These are phyloP conservation scores for Delonix regia DNA, from an alignment of 306 rosid genomes.

Conservation along the genomic window DNA sequence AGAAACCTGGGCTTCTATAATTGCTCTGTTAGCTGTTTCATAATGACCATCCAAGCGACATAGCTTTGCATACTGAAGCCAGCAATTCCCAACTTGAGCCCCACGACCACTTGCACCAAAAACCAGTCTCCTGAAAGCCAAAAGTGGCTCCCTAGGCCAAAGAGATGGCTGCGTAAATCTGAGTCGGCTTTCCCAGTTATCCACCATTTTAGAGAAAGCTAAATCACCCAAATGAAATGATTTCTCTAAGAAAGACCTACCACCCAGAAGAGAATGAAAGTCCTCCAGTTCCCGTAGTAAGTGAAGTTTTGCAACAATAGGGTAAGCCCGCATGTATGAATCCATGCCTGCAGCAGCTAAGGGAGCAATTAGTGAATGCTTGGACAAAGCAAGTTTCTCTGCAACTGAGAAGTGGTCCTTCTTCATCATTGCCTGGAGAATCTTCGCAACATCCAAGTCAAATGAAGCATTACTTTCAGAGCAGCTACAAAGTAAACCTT, in stretches of 20 bases:
- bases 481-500: constrained; percentile 80
- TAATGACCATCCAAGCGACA: constrained; percentile 96
- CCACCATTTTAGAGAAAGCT: constrained; percentile 65
- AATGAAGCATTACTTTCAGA: constrained; percentile 93
- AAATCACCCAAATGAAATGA: constrained; percentile 65
- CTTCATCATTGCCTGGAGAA: constrained; percentile 98
- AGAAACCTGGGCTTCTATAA: constrained; percentile 90
- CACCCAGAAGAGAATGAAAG: constrained; percentile 75
- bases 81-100: constrained; percentile 92
- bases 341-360: constrained; percentile 99
- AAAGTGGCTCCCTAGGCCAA: constrained; percentile 97
- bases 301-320: constrained; percentile 94
- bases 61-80: constrained; percentile 97
- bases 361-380: constrained; percentile 91
- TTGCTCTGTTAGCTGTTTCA: constrained; percentile 94
- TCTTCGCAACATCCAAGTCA: constrained; percentile 91
- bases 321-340: constrained; percentile 91
- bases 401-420: constrained; percentile 85
- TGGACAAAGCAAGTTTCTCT: constrained; percentile 85
- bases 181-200: constrained; percentile 92
- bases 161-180: constrained; percentile 86
- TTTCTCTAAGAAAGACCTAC: constrained; percentile 85
- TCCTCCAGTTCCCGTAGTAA: constrained; percentile 88
- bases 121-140: constrained; percentile 86
- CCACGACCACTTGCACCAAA: constrained; percentile 76